These are phyloP conservation scores for Coniferiporia sulphurascens DNA, from an alignment of 1,284 basidiomycete genomes.

Conservation along the genomic window DNA sequence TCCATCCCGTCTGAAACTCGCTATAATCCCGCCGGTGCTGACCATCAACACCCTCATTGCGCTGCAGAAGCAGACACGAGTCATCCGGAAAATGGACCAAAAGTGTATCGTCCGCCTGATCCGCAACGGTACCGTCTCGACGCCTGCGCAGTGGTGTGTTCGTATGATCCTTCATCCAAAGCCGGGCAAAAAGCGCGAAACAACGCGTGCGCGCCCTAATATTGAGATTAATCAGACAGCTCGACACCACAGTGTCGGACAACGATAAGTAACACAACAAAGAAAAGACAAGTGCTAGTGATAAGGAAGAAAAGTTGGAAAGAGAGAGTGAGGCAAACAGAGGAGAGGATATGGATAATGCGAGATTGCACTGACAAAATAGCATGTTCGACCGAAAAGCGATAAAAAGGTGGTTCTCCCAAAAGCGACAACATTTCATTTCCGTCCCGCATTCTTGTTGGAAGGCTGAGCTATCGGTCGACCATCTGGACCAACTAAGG, in stretches of 20 bases:
- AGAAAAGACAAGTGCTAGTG: background rate
- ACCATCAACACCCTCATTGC: background rate
- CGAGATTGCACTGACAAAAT: background rate
- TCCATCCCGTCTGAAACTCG: background rate
- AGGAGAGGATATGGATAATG: background rate
- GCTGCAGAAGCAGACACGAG: background rate
- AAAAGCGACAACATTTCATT: background rate
- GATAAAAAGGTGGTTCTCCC: background rate
- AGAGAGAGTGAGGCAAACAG: background rate
- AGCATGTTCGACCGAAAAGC: background rate
- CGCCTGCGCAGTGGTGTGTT: too few relatives aligned
- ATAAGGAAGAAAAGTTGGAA: background rate
- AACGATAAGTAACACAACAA: background rate
- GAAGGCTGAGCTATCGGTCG: constrained; percentile 1
- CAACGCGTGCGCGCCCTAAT: background rate
- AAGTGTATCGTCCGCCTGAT: background rate
- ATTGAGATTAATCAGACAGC: background rate
- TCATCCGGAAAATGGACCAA: background rate
- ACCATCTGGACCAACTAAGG: constrained; percentile 6
- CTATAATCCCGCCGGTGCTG: background rate
- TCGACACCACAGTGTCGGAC: background rate
- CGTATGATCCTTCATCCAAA: background rate
- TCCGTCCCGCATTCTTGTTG: background rate
- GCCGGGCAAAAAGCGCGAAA: background rate
- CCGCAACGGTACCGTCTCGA: background rate